Base-by-base conservation (phyloP, 495 filamentous ascomycete species). In the Hapsidospora chrysogenum region DNA sequence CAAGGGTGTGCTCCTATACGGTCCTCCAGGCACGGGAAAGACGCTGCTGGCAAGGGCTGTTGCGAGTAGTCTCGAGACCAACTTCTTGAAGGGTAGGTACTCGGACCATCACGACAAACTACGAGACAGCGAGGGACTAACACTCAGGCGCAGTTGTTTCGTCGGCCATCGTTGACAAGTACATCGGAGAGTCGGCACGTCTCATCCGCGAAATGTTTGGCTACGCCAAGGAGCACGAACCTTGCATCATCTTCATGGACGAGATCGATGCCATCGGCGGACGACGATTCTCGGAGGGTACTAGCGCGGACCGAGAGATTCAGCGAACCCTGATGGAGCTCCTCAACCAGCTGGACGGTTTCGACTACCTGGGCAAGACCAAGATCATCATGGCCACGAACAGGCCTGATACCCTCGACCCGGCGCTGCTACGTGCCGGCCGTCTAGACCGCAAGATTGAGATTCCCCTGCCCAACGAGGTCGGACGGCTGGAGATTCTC, bases 341-440 rank as follows among this genome's bases (percentile, higher is more conserved):
- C 19, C 78, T 99, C 40, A 99, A 99, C 56, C 92, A 99, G 55
- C 74, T 99, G 30, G 92, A 99, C 55, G 92, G 92, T 37, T 99
- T 99, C 64, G 92, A 99, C 54, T 99, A 99, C 56, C 68, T 99
- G 4, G 92, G 92, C 38, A 92, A 95, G 70, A 99, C 92, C 16
- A 99, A 99, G 66, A 99, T 99, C 58, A 99, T 96, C 63, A 99
- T 99, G 92, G 92, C 92, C 18, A 99, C 92, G 22, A 99, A 99
- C 65, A 72, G 92, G 54, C 92, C 92, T 10, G 92, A 99, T 55
- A 99, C 92, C 2, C 73, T 99, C 14, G 92, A 99, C 52, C 92
- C 92, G 8, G 92, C 92, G 8, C 64, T 99, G 38, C 63, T 99
- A 35, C 75, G 92, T 58, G 92, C 92, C 15, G 92, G 92, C 40